A percentile compares a stretch with the other conserved stretches of the same genome.
These are phyloP conservation scores for Crithidia acanthocephali DNA, from an alignment of 208 protist species.

Conservation along the genomic window DNA sequence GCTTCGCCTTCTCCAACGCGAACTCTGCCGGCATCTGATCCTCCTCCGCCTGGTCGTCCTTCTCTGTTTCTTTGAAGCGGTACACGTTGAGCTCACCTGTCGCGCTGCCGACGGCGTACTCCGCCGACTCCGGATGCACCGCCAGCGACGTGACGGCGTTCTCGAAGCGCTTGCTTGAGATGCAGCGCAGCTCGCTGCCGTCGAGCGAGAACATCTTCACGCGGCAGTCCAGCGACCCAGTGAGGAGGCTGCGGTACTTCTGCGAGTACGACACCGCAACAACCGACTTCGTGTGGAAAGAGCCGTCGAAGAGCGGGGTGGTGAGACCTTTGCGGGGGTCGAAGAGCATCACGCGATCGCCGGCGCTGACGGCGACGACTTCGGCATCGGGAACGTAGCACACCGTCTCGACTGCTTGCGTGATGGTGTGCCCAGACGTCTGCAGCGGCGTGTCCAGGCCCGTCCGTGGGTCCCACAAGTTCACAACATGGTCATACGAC, in stretches of 20 bases:
- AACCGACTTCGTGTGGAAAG: slow-evolving; percentile 87
- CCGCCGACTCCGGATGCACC: slow-evolving; percentile 63
- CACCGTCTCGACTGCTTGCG: slow-evolving; percentile 66
- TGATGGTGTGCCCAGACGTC: slow-evolving; percentile 34
- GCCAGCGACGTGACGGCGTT: slow-evolving; percentile 63
- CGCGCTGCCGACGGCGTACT: slow-evolving; percentile 75
- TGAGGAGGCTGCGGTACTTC: slow-evolving; percentile 67
- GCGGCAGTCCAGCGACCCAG: slow-evolving; percentile 75
- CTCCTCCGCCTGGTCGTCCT: slow-evolving; percentile 18
- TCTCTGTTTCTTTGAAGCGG: slow-evolving; percentile 50
- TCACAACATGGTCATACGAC: slow-evolving; percentile 85
- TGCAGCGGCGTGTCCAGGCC: slow-evolving; percentile 59
- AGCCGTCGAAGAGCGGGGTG: slow-evolving; percentile 49
- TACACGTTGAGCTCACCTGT: slow-evolving; percentile 73
- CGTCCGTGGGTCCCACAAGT: slow-evolving; percentile 81
- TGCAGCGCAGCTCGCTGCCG: slow-evolving; percentile 45
- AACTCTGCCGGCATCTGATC: slow-evolving; percentile 21
- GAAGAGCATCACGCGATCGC: slow-evolving; percentile 70
- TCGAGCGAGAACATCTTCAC: slow-evolving; percentile 82
- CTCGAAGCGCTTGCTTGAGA: slow-evolving; percentile 71
- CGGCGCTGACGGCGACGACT: slow-evolving; percentile 50
- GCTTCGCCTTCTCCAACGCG: slow-evolving; percentile 28
- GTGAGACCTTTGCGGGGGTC: slow-evolving; percentile 73
- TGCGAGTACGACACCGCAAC: slow-evolving; percentile 63
- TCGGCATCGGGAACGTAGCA: slow-evolving; percentile 44